A percentile compares a stretch with the other conserved stretches of the same genome.
These are phyloP conservation scores for Stylosanthes scabra DNA, from an alignment of 331 rosid species.

Conservation along the genomic window DNA sequence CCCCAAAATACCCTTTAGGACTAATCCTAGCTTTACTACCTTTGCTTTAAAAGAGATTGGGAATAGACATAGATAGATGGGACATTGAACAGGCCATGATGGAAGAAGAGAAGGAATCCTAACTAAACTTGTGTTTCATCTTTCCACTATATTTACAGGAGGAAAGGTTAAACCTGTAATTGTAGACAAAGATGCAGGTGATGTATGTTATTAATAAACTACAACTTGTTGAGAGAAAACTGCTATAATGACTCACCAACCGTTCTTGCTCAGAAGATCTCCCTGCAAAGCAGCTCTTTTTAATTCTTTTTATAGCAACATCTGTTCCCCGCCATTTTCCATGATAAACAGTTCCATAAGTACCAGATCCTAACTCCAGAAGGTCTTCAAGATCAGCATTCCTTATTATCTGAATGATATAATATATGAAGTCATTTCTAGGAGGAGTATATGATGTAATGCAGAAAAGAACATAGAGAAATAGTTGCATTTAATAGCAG, in stretches of 20 bases:
- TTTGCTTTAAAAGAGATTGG: too few relatives aligned
- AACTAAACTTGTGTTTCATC: constrained; percentile 7
- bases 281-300: constrained; percentile 56
- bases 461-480: too few relatives aligned
- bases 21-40: too few relatives aligned
- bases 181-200: too few relatives aligned
- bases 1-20: too few relatives aligned
- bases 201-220: too few relatives aligned
- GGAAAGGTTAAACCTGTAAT: neutral
- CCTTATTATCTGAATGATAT: constrained; percentile 63
- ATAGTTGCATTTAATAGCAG: too few relatives aligned
- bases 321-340: constrained; percentile 81
- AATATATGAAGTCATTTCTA: too few relatives aligned
- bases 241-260: constrained; percentile 61
- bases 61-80: neutral
- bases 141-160: constrained; percentile 14
- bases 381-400: constrained; percentile 75
- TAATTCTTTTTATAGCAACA: constrained; percentile 66
- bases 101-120: neutral
- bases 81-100: neutral
- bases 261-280: constrained; percentile 53
- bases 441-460: too few relatives aligned
- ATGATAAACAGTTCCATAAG: constrained; percentile 79
- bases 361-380: constrained; percentile 72
- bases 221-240: too few relatives aligned